Conservation (phyloP, 495 filamentous ascomycete genomes). For the Lineolata rhizophorae region DNA sequence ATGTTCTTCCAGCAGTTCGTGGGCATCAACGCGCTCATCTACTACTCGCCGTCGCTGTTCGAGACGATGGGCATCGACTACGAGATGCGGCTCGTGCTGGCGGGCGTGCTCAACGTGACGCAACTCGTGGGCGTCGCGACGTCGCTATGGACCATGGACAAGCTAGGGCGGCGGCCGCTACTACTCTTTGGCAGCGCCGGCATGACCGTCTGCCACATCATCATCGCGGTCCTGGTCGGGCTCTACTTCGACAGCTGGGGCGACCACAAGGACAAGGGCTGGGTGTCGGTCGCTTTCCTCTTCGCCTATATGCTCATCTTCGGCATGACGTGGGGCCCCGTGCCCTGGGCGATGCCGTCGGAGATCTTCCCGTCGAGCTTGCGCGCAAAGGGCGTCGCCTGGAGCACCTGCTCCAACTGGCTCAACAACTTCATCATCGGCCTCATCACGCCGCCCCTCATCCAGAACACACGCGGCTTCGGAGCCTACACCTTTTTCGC, state of each 20-base stretch:
- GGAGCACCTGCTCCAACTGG: slow-evolving; percentile 29
- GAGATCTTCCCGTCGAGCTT: slow-evolving; percentile 11
- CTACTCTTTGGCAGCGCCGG: slow-evolving; percentile 9
- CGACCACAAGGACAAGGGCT: slow-evolving; percentile 10
- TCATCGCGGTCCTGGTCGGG: slow-evolving; percentile 16
- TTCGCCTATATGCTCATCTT: slow-evolving; percentile 13
- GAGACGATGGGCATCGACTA: slow-evolving; percentile 32
- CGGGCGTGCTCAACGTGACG: slow-evolving; percentile 32
- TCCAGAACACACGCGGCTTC: slow-evolving; percentile 28
- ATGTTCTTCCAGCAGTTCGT: slow-evolving; percentile 34
- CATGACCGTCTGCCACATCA: slow-evolving; percentile 14
- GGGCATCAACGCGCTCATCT: slow-evolving; percentile 19
- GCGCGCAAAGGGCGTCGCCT: slow-evolving; percentile 22
- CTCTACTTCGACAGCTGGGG: slow-evolving; percentile 11
- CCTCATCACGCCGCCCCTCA: slow-evolving; percentile 28
- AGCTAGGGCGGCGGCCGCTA: slow-evolving; percentile 12
- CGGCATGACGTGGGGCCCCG: slow-evolving; percentile 9
- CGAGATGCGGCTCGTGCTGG: slow-evolving; percentile 34
- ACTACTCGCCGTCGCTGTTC: slow-evolving; percentile 35
- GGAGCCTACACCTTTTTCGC: slow-evolving; percentile 32
- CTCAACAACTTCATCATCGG: slow-evolving; percentile 34
- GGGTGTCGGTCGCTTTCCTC: slow-evolving; percentile 13
- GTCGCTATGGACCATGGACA: slow-evolving; percentile 14
- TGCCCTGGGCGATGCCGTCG: slow-evolving; percentile 11
- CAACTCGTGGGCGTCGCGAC: slow-evolving; percentile 17